phyloP scores from a whole-genome alignment of 768 basidiomycete species.

The Antrodiella citrinella region DNA sequence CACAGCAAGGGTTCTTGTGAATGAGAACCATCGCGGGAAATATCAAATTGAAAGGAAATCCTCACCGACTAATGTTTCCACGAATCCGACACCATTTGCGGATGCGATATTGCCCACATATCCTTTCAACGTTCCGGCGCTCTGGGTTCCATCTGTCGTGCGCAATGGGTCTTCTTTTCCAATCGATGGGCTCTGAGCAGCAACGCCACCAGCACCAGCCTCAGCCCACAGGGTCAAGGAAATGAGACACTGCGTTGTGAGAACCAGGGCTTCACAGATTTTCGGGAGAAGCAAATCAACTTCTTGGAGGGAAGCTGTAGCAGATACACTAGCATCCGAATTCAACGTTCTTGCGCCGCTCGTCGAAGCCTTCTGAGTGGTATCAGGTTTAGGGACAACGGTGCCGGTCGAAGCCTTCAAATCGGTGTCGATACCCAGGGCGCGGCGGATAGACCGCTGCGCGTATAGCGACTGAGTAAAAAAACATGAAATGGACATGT shows the following conservation, averaged over 20 bases:
- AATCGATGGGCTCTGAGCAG: background rate
- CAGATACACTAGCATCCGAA: background rate
- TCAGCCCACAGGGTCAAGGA: slow-evolving; percentile 52
- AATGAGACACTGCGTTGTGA: slow-evolving; percentile 69
- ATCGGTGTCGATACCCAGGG: slow-evolving; percentile 26
- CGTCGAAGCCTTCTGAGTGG: no score
- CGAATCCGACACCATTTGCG: slow-evolving; percentile 34
- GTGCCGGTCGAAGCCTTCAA: background rate
- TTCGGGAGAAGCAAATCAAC: slow-evolving; percentile 69
- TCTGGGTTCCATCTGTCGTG: background rate
- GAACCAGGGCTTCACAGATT: slow-evolving; percentile 72
- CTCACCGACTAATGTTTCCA: slow-evolving; percentile 55
- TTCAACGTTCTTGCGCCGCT: background rate
- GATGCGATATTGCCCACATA: slow-evolving; percentile 16
- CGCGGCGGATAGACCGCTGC: slow-evolving; percentile 40
- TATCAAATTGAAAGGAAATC: background rate
- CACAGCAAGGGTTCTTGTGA: background rate
- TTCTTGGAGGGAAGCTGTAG: slow-evolving; percentile 24
- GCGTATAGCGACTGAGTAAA: slow-evolving; percentile 54
- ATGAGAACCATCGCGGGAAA: background rate
- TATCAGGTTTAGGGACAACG: background rate
- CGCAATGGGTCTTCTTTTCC: background rate
- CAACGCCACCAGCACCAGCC: slow-evolving; percentile 27
- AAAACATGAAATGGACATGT: slow-evolving; percentile 44
- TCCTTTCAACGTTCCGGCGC: slow-evolving; percentile 1